phyloP scores from a whole-genome alignment of 2,329 filamentous ascomycete genomes.

The Tricladium varicosporioides region DNA sequence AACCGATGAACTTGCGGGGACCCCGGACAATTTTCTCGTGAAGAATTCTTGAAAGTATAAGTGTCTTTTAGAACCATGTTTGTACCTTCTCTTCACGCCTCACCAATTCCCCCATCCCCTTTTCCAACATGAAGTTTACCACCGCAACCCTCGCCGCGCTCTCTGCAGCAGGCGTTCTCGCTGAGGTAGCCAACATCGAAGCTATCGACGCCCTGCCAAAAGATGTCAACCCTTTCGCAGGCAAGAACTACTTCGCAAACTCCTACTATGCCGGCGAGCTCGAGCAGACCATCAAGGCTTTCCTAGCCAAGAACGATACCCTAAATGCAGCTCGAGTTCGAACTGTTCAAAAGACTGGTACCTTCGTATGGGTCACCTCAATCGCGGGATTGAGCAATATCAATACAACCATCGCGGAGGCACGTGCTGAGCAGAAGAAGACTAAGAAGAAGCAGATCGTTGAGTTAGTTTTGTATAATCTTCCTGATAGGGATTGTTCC shows the following conservation, averaged over 20 bases:
- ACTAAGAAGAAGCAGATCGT: slow-evolving; percentile 35
- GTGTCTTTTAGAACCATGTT: neutral
- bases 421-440: slow-evolving; percentile 38
- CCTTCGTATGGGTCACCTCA: slow-evolving; percentile 44
- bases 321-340: slow-evolving; percentile 39
- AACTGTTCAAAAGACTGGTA: slow-evolving; percentile 40
- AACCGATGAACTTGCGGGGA: too few relatives aligned
- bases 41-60: neutral
- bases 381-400: slow-evolving; percentile 38
- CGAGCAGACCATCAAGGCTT: slow-evolving; percentile 38
- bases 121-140: neutral
- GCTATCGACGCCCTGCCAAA: slow-evolving; percentile 4
- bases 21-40: neutral
- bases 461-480: slow-evolving; percentile 44
- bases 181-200: neutral
- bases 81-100: neutral
- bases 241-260: slow-evolving; percentile 47
- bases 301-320: slow-evolving; percentile 37
- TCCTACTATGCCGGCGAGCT: slow-evolving; percentile 43
- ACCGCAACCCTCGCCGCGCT: neutral
- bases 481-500: slow-evolving; percentile 46
- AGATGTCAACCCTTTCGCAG: slow-evolving; percentile 44
- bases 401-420: slow-evolving; percentile 39
- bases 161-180: neutral
- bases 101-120: neutral